phyloP scores from a whole-genome alignment of 2,329 filamentous ascomycete species.

The Diaporthe capsici region DNA sequence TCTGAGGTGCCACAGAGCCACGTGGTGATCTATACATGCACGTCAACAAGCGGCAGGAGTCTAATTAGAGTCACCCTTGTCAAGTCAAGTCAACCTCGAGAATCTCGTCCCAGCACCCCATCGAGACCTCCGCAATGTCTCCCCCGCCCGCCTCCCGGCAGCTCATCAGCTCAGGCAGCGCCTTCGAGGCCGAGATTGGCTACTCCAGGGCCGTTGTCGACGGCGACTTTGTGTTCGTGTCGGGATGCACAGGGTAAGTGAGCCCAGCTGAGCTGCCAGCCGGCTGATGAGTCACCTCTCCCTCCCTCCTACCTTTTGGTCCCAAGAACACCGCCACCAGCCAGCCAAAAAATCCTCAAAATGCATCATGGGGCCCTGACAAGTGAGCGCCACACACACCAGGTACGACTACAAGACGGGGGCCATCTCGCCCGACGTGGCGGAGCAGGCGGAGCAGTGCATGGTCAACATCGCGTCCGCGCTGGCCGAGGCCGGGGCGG shows the following conservation, averaged over 20 bases:
- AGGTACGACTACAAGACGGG: constrained; percentile 67
- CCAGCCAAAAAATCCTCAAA: not conserved
- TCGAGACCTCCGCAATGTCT: constrained; percentile 14
- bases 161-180: constrained; percentile 63
- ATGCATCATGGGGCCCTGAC: not conserved
- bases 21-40: constrained; percentile 15
- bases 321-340: not conserved
- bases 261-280: not conserved
- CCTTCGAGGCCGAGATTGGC: constrained; percentile 66
- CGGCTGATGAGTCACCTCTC: not conserved
- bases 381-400: not conserved
- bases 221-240: constrained; percentile 67
- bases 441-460: constrained; percentile 64
- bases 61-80: not conserved
- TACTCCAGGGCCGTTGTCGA: constrained; percentile 67
- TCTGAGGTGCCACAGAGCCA: constrained; percentile 20
- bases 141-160: constrained; percentile 37
- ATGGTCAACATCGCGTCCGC: constrained; percentile 62
- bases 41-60: constrained; percentile 9
- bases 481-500: constrained; percentile 59
- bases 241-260: constrained; percentile 66
- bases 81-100: not conserved
- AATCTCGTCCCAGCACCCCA: too few species aligned
- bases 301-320: not conserved
- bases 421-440: constrained; percentile 59